Base-by-base conservation (phyloP, 768 basidiomycete species). In the Gloeopeniophorella convolvens region DNA sequence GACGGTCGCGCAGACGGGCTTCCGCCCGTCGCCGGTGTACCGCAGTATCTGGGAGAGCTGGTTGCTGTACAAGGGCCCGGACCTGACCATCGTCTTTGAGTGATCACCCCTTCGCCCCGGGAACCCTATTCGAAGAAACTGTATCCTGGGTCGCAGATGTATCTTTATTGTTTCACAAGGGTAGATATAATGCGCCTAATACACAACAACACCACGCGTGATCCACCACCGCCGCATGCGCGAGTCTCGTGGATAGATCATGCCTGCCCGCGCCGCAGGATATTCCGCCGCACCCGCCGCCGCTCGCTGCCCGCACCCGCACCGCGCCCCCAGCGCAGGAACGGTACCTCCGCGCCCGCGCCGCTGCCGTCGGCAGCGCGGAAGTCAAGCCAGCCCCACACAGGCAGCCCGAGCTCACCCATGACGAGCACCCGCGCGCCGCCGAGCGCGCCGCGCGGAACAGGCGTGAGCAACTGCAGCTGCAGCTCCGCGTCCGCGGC, bases 371-470 rank as follows among this genome's bases (percentile, higher is more conserved):
- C 65, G 2, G 65, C 66, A 4, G 57, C 61, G 50, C 68, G 62
- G 64, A 81, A 85, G 64, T 94, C 91, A 42, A 96, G 69, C 83
- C 91, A 80, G 0, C 85, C 91, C 81, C 85, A 86, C 0, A 92
- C 70, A 0, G 93, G 93, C 0, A 96, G 66, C 64, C 94, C 91
- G 60, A 93, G 71, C 62, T 92, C 90, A 7, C 93, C 93, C 64
- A 88, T 92, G 39, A 95, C 80, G 3, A 95, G 60, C 16, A 80
- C 69, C 4, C 78, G 67, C 20, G 61, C 54, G 5, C 63, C 59
- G 0, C 60, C 55, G 2, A 95, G 71, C 1, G 72, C 34, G 0
- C 61, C 45, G 0, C 76, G 66, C 0, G 83, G 80, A 1, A 92
- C 53, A 0, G 94, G 90, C 0, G 93, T 91, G 30, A 96, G 69